Base-by-base conservation (phyloP, 768 basidiomycete species). In the Agaricus blazei region DNA sequence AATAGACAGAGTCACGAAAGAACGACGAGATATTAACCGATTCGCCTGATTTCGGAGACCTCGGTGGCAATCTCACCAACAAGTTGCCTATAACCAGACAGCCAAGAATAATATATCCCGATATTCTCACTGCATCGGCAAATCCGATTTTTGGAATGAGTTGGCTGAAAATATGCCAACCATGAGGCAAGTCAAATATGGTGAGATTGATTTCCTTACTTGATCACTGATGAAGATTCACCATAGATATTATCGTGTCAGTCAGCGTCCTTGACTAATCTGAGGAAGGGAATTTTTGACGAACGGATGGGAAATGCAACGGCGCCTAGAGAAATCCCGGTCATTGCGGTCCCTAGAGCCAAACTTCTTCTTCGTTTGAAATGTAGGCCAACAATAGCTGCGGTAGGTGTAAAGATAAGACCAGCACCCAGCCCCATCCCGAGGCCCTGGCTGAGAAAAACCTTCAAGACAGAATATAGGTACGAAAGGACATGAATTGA, bases 371-470 rank as follows among this genome's bases (percentile, higher is more conserved):
- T 64, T 49, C 64, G 70, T 42, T 68, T 70, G 67, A 80, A 83
- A 58, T 77, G 74, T 47, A 78, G 75, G 7, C 74, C 62, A 26
- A 74, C 65, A n/a, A 79, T 67, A 9, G 72, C 68, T 3, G 76
- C 65, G 4, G 79, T 73, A 0, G 82, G 83, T 7, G 80, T 63
- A 64, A 80, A 82, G 9, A 80, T 63, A 9, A 81, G 63, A 1
- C 81, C 80, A 9, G 74, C 68, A n/a, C 78, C 77, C 9, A 68
- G 59, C 0, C 83, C 83, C 66, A 80, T 77, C 7, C 78, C 79
- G n/a, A 85, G 61, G 11, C 75, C 80, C 65, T 85, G 82, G 4
- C 76, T 70, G 3, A 81, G 68, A 62, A 84, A 79, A 2, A 78
- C 63, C 66, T 75, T 23, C 5, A 29, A 42, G 38, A 59, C 28